Conservation (phyloP, 169 alveolate species). For the Eimeria falciformis region DNA sequence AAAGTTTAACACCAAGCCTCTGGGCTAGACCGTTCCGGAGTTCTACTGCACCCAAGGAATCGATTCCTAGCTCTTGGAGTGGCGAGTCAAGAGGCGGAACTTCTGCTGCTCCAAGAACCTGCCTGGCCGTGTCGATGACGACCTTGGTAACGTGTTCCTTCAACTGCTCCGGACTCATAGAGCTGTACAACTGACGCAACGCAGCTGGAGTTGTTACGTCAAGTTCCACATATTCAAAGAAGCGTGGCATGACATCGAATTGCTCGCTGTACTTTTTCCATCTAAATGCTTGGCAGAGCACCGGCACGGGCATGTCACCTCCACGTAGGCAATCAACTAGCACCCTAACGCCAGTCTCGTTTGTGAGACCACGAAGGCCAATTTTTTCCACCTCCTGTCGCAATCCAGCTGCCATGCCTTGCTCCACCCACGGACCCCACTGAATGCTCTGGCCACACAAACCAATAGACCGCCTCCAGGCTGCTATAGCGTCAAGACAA, state of each 20-base stretch:
- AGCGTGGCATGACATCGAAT: constrained; percentile 65
- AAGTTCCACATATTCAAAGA: constrained; percentile 40
- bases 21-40: constrained; percentile 83
- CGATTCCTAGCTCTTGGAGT: constrained; percentile 84
- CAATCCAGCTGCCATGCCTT: constrained; percentile 76
- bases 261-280: constrained; percentile 80
- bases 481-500: constrained; percentile 79
- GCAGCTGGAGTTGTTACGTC: constrained; percentile 37
- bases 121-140: constrained; percentile 63
- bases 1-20: constrained; percentile 82
- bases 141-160: constrained; percentile 44
- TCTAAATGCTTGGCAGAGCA: constrained; percentile 80
- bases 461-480: constrained; percentile 74
- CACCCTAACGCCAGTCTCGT: constrained; percentile 82
- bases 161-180: constrained; percentile 42
- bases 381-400: constrained; percentile 74
- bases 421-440: constrained; percentile 85
- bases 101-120: constrained; percentile 62
- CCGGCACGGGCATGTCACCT: constrained; percentile 39
- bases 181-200: constrained; percentile 23
- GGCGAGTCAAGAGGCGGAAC: constrained; percentile 76
- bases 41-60: constrained; percentile 87
- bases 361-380: constrained; percentile 81
- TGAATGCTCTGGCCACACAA: constrained; percentile 79
- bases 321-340: constrained; percentile 57